Base-by-base conservation (phyloP, 371 early-diverging fungal species). In the Caulochytrium protostelioides region DNA sequence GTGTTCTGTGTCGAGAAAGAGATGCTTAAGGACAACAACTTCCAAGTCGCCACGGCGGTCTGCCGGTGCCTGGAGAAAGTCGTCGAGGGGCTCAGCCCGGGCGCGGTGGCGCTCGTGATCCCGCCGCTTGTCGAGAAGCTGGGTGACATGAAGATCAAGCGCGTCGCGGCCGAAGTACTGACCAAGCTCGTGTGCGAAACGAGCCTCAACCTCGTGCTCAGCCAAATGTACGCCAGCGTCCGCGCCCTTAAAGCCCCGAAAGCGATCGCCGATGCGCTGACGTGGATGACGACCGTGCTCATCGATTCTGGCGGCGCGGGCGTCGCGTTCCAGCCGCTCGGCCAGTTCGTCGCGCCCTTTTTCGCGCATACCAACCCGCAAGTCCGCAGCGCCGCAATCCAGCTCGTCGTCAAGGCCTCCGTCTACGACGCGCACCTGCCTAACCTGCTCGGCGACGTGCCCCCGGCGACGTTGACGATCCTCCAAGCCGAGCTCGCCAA, bases 11-110 rank as follows among this genome's bases (percentile, higher is more conserved):
- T 84, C 4, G 79, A 84, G 32, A 65, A 84, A 0, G 94, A 92
- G 46, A 60, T 84, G 20, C 57, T 94, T 12, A 87, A 89, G 49
- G 92, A 91, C 46, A 80, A 67, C 60, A 91, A 91, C 54, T 90
- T 90, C 44, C 92, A 94, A 40, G 87, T 78, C 14, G 39, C n/a
- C 9, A 26, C 33, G 10, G 13, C n/a, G 14, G 12, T 41, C 1
- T 28, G 5, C 13, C 2, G 15, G 34, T 42, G 2, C 26, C 19
- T 22, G 22, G 16, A 15, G 12, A 4, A 6, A 43, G n/a, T 46
- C 42, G 0, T 34, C 50, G 17, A 55, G 6, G 58, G 67, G 1
- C 84, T 85, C 40, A 62, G 58, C n/a, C 65, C 68, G 16, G 73
- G 74, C 0, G 67, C 76, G 23, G 87, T 75, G 6, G 67, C 80